These are phyloP conservation scores for Camellia granthamiana DNA, from an alignment of 148 eudicot species.

Conservation along the genomic window DNA sequence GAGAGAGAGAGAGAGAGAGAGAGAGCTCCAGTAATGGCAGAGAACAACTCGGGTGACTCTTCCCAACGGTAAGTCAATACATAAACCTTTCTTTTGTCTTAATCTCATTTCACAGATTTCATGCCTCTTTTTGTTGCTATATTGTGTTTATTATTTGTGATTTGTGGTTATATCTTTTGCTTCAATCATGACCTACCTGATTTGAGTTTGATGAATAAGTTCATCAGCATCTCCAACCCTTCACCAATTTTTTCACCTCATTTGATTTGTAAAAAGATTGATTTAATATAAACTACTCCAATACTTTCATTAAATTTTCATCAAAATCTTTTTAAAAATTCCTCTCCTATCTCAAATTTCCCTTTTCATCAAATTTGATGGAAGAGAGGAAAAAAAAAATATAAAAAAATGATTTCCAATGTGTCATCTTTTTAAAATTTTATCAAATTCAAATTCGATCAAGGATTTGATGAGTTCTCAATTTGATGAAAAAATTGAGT, in stretches of 20 bases:
- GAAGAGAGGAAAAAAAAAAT: too few relatives aligned
- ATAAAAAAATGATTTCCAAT: too few relatives aligned
- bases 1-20: neutral
- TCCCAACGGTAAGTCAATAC: constrained; percentile 17
- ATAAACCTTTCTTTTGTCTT: neutral
- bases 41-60: constrained; percentile 5
- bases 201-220: neutral
- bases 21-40: constrained; percentile 14
- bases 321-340: too few relatives aligned
- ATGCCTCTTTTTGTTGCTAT: neutral
- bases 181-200: neutral
- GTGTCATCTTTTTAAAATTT: too few relatives aligned
- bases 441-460: neutral
- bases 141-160: neutral
- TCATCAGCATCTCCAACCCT: neutral
- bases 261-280: neutral
- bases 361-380: too few relatives aligned
- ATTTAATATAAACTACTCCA: too few relatives aligned
- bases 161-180: neutral
- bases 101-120: neutral
- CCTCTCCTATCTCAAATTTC: too few relatives aligned
- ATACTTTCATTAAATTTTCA: too few relatives aligned
- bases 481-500: too few relatives aligned
- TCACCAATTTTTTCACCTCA: too few relatives aligned
- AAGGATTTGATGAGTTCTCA: neutral